Conservation (phyloP, 805 yeast species). For the Nakazawaea molendinolei region DNA sequence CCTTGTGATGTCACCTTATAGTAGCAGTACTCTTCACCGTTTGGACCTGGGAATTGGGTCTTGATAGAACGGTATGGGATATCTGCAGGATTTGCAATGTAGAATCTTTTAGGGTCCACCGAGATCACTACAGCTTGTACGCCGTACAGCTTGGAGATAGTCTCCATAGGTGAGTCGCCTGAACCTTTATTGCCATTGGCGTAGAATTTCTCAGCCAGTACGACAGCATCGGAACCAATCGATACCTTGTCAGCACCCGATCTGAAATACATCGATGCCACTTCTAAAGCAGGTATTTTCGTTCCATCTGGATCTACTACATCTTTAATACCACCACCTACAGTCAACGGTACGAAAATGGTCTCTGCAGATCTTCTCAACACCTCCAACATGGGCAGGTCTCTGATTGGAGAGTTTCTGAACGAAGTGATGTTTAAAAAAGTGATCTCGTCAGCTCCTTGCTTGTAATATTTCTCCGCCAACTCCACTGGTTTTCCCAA, state of each 20-base stretch:
- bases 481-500: conserved; percentile 94
- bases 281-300: conserved; percentile 74
- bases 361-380: conserved; percentile 76
- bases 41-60: conserved; percentile 70
- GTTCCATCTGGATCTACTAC: conserved; percentile 82
- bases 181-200: conserved; percentile 46
- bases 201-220: conserved; percentile 80
- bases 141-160: conserved; percentile 88
- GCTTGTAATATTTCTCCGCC: conserved; percentile 83
- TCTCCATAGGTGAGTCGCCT: conserved; percentile 87
- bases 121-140: conserved; percentile 97
- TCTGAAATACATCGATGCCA: conserved; percentile 85
- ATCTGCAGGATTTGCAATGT: conserved; percentile 54
- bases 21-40: conserved; percentile 85
- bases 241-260: conserved; percentile 98
- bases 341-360: conserved; percentile 93
- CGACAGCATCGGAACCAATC: conserved; percentile 96
- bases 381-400: conserved; percentile 94
- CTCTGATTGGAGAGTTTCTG: conserved; percentile 86
- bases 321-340: conserved; percentile 97
- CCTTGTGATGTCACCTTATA: conserved; percentile 96
- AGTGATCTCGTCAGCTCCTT: conserved; percentile 97
- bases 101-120: conserved; percentile 92
- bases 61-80: conserved; percentile 59
- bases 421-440: conserved; percentile 93